Conservation (phyloP, 371 early-diverging fungal species). For the Batkoa obscura region DNA sequence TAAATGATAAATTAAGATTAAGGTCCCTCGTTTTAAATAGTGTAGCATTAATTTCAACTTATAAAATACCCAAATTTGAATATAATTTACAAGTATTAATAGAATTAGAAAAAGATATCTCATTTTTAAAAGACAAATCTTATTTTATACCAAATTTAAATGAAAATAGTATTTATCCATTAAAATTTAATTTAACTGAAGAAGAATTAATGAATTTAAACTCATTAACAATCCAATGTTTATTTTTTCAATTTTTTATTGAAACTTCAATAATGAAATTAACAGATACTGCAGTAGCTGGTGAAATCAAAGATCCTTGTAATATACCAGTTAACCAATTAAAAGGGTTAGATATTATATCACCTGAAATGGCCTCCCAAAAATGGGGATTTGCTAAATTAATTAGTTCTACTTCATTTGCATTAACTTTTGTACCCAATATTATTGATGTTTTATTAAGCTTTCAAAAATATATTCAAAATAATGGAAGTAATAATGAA, state of each 20-base stretch:
- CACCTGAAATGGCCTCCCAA: background rate
- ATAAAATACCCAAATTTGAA: background rate
- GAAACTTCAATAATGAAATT: conserved; percentile 2
- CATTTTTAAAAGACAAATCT: background rate
- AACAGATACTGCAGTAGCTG: background rate
- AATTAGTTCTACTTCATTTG: background rate
- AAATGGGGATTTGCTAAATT: conserved; percentile 6
- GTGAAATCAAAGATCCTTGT: background rate
- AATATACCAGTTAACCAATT: background rate
- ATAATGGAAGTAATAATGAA: background rate
- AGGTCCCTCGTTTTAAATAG: background rate
- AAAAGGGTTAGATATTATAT: background rate
- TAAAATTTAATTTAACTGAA: background rate
- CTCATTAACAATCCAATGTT: background rate
- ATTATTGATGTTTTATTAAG: background rate
- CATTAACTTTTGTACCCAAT: conserved; percentile 3
- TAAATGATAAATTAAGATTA: background rate
- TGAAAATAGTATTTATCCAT: background rate
- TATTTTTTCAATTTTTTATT: conserved; percentile 1
- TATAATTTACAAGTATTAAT: background rate
- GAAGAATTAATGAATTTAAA: background rate
- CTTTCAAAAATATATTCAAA: background rate
- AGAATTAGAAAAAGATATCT: background rate
- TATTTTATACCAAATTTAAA: background rate
- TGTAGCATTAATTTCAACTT: conserved; percentile 2